These are phyloP conservation scores for Fusarium algeriense DNA, from an alignment of 2,329 filamentous ascomycete genomes.

Conservation along the genomic window DNA sequence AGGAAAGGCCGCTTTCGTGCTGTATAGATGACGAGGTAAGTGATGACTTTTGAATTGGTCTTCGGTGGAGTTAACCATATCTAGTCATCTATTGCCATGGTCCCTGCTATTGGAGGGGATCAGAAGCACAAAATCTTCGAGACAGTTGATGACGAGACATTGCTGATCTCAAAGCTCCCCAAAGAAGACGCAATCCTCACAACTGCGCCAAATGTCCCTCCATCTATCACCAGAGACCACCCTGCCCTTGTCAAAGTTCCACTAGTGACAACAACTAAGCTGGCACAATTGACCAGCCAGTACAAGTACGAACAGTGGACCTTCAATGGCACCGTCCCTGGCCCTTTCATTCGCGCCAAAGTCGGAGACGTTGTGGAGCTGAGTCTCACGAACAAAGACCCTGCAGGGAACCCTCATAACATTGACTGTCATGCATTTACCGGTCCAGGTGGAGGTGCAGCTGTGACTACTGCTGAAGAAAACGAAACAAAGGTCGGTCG, in stretches of 20 bases:
- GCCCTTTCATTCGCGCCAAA: conserved; percentile 22
- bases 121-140: not conserved
- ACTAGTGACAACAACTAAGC: conserved; percentile 9
- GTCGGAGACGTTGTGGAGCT: conserved; percentile 26
- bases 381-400: conserved; percentile 18
- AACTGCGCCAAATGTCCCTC: not conserved
- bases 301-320: conserved; percentile 34
- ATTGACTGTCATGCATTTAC: conserved; percentile 31
- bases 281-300: conserved; percentile 26
- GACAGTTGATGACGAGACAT: not conserved
- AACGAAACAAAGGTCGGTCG: conserved; percentile 26
- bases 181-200: not conserved
- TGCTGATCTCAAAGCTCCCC: not conserved
- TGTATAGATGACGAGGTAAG: not conserved
- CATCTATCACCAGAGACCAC: not conserved
- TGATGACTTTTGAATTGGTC: too few relatives aligned
- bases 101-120: not conserved
- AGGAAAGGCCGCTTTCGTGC: not conserved
- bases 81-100: not conserved
- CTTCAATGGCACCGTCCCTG: conserved; percentile 29
- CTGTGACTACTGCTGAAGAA: conserved; percentile 26
- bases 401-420: conserved; percentile 16
- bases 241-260: not conserved
- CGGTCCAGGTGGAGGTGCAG: conserved; percentile 27
- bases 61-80: not conserved